Evolutionary conservation across 192 early-diverging fungal genomes (phyloP), one percentile per base, ranked within the genome.

Genomic region (Linnemannia hyalina): DNA sequence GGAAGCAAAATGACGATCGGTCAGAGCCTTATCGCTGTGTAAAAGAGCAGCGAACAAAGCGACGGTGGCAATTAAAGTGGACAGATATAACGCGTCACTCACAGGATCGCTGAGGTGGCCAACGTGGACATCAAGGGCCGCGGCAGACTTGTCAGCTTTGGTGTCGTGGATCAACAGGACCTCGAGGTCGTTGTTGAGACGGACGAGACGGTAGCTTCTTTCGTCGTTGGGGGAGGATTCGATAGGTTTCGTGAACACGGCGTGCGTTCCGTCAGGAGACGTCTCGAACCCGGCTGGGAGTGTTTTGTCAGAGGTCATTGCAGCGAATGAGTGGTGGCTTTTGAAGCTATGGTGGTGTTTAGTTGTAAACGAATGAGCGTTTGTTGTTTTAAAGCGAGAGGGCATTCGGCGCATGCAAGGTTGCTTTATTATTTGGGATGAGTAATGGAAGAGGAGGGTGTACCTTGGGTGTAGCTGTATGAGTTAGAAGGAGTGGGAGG

Each of bases 151-250:
- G 77, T 93, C 90, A 0, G 90, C 83, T 26, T 89, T 83, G 3
- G 80, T 47, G 73, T 92, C 93, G 68, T 91, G 92, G 36, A 93
- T 89, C 9, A 95, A 74, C 29, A 95, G 74, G 1, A 88, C 93
- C 63, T 92, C 83, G 15, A 95, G 78, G 32, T 92, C 85, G 80
- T 95, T 95, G 2, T 80, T 87, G 18, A 95, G 76, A 10, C 80
- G 76, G 9, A 95, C 63, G 6, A 95, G 86, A 23, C 92, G 86
- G 77, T 95, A 93, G 73, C 91, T 73, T 47, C 92, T 89, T 20
- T 90, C 69, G 81, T 95, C 94, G 32, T 89, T 93, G 44, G 86
- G 88, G 3, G 94, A 92, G 44, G 88, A 89, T 78, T 93, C 91
- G 32, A 89, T 83, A 1, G 77, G 73, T 35, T 73, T 63, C 6